Evolutionary conservation across 257 asterid species (phyloP), one percentile per base, ranked within the genome.

Genomic region (Coffea canephora): DNA sequence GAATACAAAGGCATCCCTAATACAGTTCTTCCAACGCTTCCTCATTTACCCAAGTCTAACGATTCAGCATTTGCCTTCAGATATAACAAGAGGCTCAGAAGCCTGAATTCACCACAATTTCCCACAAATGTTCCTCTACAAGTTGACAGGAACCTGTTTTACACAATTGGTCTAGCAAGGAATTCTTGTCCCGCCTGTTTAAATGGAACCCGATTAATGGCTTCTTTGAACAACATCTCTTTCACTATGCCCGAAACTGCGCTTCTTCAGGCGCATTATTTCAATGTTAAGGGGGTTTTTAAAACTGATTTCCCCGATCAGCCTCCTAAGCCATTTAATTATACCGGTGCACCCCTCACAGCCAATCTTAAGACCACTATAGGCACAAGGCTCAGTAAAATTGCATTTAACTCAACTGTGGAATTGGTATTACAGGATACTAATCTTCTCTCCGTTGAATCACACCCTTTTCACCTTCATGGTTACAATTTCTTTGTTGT

Each of bases 261-360:
- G 45, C 87, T 86, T 64, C 89, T 86, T 43, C 82, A 83, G 49
- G 81, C 89, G 5, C 89, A 86, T 73, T 86, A 81, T 71, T 86
- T 73, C 78, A 57, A 81, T 46, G 67, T 66, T 49, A 81, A 78
- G 23, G 85, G 80, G 0, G 82, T 86, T 1, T 86, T 70, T 31
- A 73, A 77, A 0, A 66, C 75, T 15, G 85, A 86, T 69, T 86
- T 86, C 75, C 89, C 89, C 0, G 87, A 83, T 68, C 80, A 76
- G 21, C 89, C 89, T 4, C 73, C 80, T 18, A 79, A 67, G 10
- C 57, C 85, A 2, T 86, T 86, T 69, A 86, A 86, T 76, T 86
- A 81, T 71, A 86, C 89, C 10, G 89, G 89, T 0, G 98, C 96
- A 27, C 97, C 97, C 0, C 89, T 92, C 8, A 91, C 97, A 2